Evolutionary conservation across 2,329 filamentous ascomycete genomes (phyloP).

Genomic region (Ophiocordyceps camponoti-floridani): DNA sequence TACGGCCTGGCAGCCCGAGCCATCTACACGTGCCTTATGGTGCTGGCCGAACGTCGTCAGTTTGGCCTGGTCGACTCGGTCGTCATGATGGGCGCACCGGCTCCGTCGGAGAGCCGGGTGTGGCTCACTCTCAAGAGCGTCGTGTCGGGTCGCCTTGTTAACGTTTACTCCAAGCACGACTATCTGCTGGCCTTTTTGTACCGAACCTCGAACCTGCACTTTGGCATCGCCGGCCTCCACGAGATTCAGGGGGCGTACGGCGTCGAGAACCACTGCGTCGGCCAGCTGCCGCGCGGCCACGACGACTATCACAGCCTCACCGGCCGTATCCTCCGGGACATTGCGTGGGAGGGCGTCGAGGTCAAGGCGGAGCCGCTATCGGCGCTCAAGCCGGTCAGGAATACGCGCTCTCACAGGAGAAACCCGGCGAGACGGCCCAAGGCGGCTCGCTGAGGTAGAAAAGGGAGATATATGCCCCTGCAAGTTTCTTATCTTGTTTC

Average conservation of each 20-base stretch:
- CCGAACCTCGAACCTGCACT: conserved; percentile 62
- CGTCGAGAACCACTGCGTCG: conserved; percentile 51
- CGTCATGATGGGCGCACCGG: conserved; percentile 67
- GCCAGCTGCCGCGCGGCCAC: conserved; percentile 49
- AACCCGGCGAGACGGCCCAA: neutral
- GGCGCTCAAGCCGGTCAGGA: neutral
- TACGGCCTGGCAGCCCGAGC: conserved; percentile 69
- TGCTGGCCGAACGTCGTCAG: conserved; percentile 59
- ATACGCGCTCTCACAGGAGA: neutral
- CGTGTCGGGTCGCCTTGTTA: conserved; percentile 70
- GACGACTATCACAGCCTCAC: conserved; percentile 51
- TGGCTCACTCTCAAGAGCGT: conserved; percentile 68
- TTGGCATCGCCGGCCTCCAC: conserved; percentile 73
- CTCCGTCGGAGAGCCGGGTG: conserved; percentile 49
- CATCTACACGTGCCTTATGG: conserved; percentile 70
- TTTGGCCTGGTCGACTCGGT: conserved; percentile 80
- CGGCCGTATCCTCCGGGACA: conserved; percentile 45
- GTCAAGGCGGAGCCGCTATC: conserved; percentile 5
- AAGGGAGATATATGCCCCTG: neutral
- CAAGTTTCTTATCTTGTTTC: neutral
- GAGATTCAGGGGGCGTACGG: conserved; percentile 46
- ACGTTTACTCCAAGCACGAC: conserved; percentile 77
- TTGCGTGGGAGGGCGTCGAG: conserved; percentile 52
- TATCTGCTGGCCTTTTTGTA: conserved; percentile 80
- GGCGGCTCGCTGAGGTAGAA: neutral